These are phyloP conservation scores for Cercis canadensis DNA, from an alignment of 306 rosid genomes.

Conservation along the genomic window DNA sequence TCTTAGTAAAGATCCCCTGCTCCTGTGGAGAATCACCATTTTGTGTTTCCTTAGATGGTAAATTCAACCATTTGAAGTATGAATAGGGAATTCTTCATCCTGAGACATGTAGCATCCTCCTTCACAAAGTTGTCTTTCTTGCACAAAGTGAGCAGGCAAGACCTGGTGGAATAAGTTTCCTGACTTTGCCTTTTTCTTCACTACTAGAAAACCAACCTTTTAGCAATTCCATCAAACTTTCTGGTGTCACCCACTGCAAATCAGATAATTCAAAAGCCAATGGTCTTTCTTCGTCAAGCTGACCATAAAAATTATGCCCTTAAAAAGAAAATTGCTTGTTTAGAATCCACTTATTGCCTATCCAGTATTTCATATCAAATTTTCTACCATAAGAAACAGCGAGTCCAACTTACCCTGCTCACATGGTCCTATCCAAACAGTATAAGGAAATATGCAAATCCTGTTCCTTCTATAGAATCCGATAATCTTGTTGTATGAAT, in stretches of 20 bases:
- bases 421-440: too few species aligned
- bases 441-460: too few species aligned
- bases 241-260: neutral
- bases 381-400: too few species aligned
- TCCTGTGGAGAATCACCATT: neutral
- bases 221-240: neutral
- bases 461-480: too few species aligned
- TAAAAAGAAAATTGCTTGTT: too few species aligned
- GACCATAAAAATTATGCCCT: neutral
- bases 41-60: neutral
- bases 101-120: neutral
- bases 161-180: neutral
- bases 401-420: too few species aligned
- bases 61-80: neutral
- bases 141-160: neutral
- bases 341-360: too few species aligned
- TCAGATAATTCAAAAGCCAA: neutral
- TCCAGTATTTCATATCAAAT: too few species aligned
- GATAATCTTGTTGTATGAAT: too few species aligned
- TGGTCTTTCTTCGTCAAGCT: constrained; percentile 8
- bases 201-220: neutral
- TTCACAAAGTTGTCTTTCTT: neutral
- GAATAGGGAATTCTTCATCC: neutral
- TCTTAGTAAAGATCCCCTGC: neutral
- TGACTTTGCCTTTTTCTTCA: neutral